Evolutionary conservation across 2,329 filamentous ascomycete genomes (phyloP).

Genomic region (Xylariaceae sp.): DNA sequence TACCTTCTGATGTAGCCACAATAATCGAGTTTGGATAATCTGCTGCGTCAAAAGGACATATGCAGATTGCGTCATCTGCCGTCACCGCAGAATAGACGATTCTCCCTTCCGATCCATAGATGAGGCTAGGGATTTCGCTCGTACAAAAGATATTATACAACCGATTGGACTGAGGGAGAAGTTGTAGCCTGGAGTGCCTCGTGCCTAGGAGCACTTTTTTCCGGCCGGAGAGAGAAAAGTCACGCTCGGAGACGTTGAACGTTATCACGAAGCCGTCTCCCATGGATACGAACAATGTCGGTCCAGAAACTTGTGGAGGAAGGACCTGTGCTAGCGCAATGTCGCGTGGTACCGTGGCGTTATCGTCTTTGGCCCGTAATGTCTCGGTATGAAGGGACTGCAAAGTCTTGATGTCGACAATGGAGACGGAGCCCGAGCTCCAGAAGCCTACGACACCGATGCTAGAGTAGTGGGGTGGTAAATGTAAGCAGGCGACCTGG

Average conservation of each 20-base stretch:
- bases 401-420: constrained; percentile 65
- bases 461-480: constrained; percentile 57
- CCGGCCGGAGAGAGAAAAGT: constrained; percentile 61
- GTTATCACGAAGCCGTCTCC: constrained; percentile 88
- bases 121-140: constrained; percentile 88
- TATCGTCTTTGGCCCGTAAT: constrained; percentile 56
- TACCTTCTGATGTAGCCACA: constrained; percentile 68
- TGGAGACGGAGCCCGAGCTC: constrained; percentile 70
- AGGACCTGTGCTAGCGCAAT: constrained; percentile 76
- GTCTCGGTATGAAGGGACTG: constrained; percentile 59
- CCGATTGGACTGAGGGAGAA: constrained; percentile 62
- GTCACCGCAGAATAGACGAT: constrained; percentile 93
- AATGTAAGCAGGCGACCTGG: constrained; percentile 80
- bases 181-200: constrained; percentile 74
- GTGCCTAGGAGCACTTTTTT: constrained; percentile 84
- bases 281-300: constrained; percentile 83
- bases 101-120: constrained; percentile 81
- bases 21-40: constrained; percentile 77
- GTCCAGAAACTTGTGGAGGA: constrained; percentile 48
- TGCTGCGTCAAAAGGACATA: constrained; percentile 76
- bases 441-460: constrained; percentile 84
- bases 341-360: constrained; percentile 75
- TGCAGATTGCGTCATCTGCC: constrained; percentile 73
- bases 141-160: constrained; percentile 84
- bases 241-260: constrained; percentile 61